A percentile compares a stretch with the other conserved stretches of the same genome.
phyloP scores from a whole-genome alignment of 2,329 filamentous ascomycete genomes.

The Colletotrichum filicis region DNA sequence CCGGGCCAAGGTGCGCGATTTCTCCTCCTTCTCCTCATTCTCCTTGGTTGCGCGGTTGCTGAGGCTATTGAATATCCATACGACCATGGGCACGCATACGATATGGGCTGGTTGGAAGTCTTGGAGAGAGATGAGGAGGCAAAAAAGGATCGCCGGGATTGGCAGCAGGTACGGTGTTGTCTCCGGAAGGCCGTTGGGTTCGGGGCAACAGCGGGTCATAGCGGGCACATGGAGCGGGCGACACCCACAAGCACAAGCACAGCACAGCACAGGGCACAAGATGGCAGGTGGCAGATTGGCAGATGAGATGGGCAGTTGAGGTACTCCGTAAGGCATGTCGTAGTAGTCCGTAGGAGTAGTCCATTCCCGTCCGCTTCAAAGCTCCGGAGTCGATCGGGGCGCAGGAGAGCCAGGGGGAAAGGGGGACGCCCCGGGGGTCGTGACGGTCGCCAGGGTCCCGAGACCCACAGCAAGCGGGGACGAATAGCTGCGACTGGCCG shows the following conservation, averaged over 20 bases:
- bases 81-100: background rate
- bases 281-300: background rate
- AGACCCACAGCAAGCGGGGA: background rate
- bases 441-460: background rate
- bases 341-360: no score
- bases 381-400: background rate
- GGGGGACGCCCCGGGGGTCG: background rate
- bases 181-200: background rate
- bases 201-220: background rate
- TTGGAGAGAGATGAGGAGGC: background rate
- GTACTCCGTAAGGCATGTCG: no score
- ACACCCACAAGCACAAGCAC: no score
- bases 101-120: background rate
- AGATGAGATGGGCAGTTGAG: no score
- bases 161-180: background rate
- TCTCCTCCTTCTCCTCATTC: background rate
- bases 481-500: conserved; percentile 2
- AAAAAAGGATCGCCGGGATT: background rate
- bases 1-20: background rate
- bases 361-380: background rate
- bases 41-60: no score
- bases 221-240: no score
- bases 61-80: background rate
- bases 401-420: no score
- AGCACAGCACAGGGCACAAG: background rate